A percentile compares a stretch with the other conserved stretches of the same genome.
These are phyloP conservation scores for Chrysoporthe puriensis DNA, from an alignment of 2,329 filamentous ascomycete species.

Conservation along the genomic window DNA sequence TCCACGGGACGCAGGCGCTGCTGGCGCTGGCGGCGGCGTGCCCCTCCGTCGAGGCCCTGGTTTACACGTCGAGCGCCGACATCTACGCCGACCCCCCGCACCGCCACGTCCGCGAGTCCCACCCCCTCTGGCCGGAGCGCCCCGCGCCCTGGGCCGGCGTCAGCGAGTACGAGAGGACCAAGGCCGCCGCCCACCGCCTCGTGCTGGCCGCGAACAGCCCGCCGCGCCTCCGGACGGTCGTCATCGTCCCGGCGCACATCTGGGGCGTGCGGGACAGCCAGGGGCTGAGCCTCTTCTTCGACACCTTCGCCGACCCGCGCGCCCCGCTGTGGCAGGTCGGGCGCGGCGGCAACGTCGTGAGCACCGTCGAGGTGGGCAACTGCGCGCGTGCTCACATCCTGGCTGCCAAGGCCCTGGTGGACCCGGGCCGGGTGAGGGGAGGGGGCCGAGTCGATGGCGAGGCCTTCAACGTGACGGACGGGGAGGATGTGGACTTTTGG, in stretches of 20 bases:
- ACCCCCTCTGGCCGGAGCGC: constrained; percentile 31
- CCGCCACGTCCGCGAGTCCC: constrained; percentile 33
- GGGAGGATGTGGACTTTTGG: constrained; percentile 38
- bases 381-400: constrained; percentile 34
- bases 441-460: constrained; percentile 37
- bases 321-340: constrained; percentile 32
- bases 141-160: constrained; percentile 18
- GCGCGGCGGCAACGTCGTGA: constrained; percentile 34
- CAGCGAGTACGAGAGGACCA: constrained; percentile 38
- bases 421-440: constrained; percentile 21
- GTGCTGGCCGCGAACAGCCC: constrained; percentile 38
- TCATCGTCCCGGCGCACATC: constrained; percentile 36
- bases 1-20: constrained; percentile 38
- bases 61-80: constrained; percentile 40
- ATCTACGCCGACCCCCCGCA: constrained; percentile 36
- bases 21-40: constrained; percentile 32
- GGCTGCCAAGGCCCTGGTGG: constrained; percentile 36
- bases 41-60: constrained; percentile 34
- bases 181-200: constrained; percentile 38
- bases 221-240: constrained; percentile 33
- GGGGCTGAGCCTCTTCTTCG: constrained; percentile 34
- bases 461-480: constrained; percentile 43
- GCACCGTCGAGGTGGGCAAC: constrained; percentile 37
- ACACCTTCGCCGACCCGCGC: constrained; percentile 19
- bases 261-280: constrained; percentile 41